These are phyloP conservation scores for Penicillium nucicola DNA, from an alignment of 495 filamentous ascomycete species.

Conservation along the genomic window DNA sequence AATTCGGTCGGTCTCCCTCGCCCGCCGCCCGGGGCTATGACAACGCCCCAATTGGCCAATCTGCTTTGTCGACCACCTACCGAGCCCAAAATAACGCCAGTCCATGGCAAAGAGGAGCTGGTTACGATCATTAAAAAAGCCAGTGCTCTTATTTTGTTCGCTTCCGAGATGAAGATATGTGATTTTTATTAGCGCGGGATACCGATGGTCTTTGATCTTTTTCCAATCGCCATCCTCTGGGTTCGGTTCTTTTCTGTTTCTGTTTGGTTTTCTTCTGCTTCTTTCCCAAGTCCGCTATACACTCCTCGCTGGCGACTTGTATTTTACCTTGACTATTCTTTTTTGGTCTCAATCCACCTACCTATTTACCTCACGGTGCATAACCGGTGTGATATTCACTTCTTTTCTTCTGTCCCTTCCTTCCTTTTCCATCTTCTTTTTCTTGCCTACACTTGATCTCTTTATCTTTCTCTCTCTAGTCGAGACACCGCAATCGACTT, in stretches of 20 bases:
- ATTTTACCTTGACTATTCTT: constrained; percentile 3
- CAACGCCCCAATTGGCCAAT: constrained; percentile 28
- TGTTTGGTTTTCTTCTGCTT: constrained; percentile 6
- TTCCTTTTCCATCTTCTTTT: constrained; percentile 4
- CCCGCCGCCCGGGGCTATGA: constrained; percentile 33
- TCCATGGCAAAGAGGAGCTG: constrained; percentile 66
- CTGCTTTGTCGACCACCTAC: constrained; percentile 30
- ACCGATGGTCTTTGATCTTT: constrained; percentile 29
- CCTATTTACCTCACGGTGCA: background rate
- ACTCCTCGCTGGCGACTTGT: constrained; percentile 12
- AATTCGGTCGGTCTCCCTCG: constrained; percentile 30
- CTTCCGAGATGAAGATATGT: constrained; percentile 45
- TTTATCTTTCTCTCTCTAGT: constrained; percentile 9
- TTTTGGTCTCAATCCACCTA: constrained; percentile 11
- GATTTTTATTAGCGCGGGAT: constrained; percentile 35
- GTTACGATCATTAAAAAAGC: constrained; percentile 55
- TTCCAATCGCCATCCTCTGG: constrained; percentile 19
- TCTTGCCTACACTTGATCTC: constrained; percentile 4
- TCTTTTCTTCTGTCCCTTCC: background rate
- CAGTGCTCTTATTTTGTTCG: constrained; percentile 15
- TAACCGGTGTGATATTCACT: constrained; percentile 6
- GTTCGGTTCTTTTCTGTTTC: constrained; percentile 9
- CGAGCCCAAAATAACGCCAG: constrained; percentile 55
- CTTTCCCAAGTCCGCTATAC: constrained; percentile 9
- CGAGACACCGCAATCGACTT: constrained; percentile 4